phyloP scores from a whole-genome alignment of 352 stramenopile species.

The Phytophthora pinifolia region DNA sequence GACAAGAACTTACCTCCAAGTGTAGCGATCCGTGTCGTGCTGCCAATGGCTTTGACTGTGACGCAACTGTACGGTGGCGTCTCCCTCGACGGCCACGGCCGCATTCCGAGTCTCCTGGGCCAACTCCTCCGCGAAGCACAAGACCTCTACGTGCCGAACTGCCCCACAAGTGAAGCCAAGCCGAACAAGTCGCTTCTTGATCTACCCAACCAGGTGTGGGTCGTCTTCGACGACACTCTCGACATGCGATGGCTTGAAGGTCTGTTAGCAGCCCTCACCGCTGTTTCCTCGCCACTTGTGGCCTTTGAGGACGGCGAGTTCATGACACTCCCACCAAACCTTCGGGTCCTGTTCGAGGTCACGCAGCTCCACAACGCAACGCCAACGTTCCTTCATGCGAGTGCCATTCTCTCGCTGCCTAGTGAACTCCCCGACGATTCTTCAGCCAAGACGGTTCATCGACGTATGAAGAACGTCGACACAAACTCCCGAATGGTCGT shows the following conservation, averaged over 20 bases:
- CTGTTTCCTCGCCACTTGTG: constrained; percentile 6
- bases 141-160: constrained; percentile 19
- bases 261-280: constrained; percentile 29
- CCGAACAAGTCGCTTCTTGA: constrained; percentile 3
- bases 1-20: too few species aligned
- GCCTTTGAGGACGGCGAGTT: constrained; percentile 47
- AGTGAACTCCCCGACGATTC: background rate
- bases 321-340: constrained; percentile 62
- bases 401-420: constrained; percentile 29
- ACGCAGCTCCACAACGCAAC: constrained; percentile 37
- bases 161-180: background rate
- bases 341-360: constrained; percentile 67
- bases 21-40: constrained; percentile 28
- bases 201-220: constrained; percentile 35
- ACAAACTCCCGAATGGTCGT: constrained; percentile 1
- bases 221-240: constrained; percentile 47
- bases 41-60: constrained; percentile 41
- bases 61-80: constrained; percentile 51
- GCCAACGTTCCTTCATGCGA: constrained; percentile 32
- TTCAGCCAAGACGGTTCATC: background rate
- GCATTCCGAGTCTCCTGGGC: constrained; percentile 39
- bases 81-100: constrained; percentile 32
- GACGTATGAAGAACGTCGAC: constrained; percentile 1
- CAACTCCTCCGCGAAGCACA: constrained; percentile 36
- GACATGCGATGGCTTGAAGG: constrained; percentile 44